phyloP scores from a whole-genome alignment of 73 alveolate genomes.

The Paramecium pentaurelia region DNA sequence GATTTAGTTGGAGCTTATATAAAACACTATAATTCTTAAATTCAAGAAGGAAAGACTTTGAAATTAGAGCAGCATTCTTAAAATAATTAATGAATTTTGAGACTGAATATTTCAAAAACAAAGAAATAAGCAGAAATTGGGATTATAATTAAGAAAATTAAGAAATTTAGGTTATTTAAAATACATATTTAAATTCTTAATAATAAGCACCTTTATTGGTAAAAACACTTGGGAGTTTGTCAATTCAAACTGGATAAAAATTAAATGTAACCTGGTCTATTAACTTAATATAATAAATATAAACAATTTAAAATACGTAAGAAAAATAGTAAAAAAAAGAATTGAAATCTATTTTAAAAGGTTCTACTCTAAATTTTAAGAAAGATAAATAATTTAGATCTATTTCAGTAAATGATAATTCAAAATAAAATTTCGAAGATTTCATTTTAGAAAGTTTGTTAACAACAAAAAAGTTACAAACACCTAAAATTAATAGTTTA shows the following conservation, averaged over 20 bases:
- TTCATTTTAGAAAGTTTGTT: not conserved
- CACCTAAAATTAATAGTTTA: not conserved
- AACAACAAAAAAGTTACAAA: not conserved
- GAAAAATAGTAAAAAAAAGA: not conserved
- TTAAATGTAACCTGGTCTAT: not conserved
- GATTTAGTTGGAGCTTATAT: not conserved
- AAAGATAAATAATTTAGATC: not conserved
- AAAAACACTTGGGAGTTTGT: not conserved
- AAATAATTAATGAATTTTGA: not conserved
- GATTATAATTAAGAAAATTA: not conserved
- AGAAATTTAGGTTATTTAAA: not conserved
- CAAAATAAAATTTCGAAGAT: not conserved
- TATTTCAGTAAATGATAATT: not conserved
- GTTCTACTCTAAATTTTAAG: not conserved
- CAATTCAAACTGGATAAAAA: not conserved
- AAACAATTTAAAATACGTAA: not conserved
- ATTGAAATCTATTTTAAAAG: not conserved
- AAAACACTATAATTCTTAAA: conserved; percentile 8
- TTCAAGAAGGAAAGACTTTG: conserved; percentile 31
- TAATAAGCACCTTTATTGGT: not conserved
- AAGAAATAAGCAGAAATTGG: not conserved
- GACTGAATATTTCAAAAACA: not conserved
- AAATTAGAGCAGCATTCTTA: conserved; percentile 12
- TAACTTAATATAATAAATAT: not conserved
- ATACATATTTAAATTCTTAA: not conserved